phyloP scores from a whole-genome alignment of 768 basidiomycete species.

The Psilocybe tampanensis region DNA sequence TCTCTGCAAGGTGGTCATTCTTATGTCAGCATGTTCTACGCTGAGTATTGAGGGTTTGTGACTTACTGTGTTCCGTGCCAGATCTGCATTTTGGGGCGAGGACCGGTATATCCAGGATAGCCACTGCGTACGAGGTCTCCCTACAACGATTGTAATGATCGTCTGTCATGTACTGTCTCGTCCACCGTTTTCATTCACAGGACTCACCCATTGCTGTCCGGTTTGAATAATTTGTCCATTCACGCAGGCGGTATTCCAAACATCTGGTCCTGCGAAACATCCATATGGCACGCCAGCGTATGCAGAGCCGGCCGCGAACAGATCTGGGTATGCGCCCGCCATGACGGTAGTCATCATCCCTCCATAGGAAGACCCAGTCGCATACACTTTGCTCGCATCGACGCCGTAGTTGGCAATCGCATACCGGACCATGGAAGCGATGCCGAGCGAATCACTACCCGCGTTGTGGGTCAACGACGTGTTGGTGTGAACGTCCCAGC shows the following conservation, averaged over 20 bases:
- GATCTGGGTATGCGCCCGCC: slow-evolving; percentile 54
- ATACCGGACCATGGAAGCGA: slow-evolving; percentile 48
- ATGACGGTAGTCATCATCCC: slow-evolving; percentile 66
- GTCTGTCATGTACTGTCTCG: not conserved
- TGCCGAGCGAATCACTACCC: slow-evolving; percentile 56
- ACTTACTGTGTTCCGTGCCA: slow-evolving; percentile 54
- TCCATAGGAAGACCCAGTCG: slow-evolving; percentile 54
- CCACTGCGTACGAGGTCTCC: slow-evolving; percentile 47
- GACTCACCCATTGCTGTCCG: slow-evolving; percentile 47
- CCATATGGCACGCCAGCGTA: slow-evolving; percentile 57
- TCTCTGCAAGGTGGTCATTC: slow-evolving; percentile 37
- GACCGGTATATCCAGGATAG: slow-evolving; percentile 55
- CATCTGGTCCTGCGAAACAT: slow-evolving; percentile 50
- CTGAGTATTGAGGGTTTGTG: no score
- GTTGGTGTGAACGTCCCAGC: slow-evolving; percentile 55
- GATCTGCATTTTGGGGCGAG: slow-evolving; percentile 51
- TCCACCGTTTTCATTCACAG: not conserved
- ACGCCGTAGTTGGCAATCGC: slow-evolving; percentile 51
- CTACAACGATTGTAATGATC: slow-evolving; percentile 17
- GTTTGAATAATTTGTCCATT: slow-evolving; percentile 45
- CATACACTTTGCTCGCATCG: slow-evolving; percentile 47
- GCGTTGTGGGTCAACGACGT: slow-evolving; percentile 58
- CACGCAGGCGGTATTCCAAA: slow-evolving; percentile 52
- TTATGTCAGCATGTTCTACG: not conserved
- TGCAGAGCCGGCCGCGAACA: slow-evolving; percentile 50